phyloP scores from a whole-genome alignment of 1,284 basidiomycete species.

The Phaffia rhodozyma region DNA sequence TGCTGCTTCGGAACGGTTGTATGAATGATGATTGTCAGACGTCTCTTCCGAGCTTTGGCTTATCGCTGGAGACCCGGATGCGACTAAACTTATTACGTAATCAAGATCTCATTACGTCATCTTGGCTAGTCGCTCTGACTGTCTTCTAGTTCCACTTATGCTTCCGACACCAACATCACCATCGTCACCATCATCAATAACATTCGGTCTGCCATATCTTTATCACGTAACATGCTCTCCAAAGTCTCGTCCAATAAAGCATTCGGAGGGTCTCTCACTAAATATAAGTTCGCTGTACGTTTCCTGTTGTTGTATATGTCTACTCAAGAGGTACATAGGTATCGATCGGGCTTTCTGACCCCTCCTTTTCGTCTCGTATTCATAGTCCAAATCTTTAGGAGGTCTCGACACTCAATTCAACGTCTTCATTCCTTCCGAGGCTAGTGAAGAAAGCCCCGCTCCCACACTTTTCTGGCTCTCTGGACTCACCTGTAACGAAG shows the following conservation, averaged over 20 bases:
- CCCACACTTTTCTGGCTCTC: slow-evolving; percentile 84
- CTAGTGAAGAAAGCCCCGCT: slow-evolving; percentile 44
- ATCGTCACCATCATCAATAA: too few relatives aligned
- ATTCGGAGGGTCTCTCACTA: slow-evolving; percentile 64
- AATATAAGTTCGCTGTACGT: slow-evolving; percentile 72
- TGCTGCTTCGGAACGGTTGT: too few relatives aligned
- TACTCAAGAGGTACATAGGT: background rate
- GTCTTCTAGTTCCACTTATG: too few relatives aligned
- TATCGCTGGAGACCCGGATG: too few relatives aligned
- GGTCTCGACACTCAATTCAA: slow-evolving; percentile 75
- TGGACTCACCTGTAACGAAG: slow-evolving; percentile 90
- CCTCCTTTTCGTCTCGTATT: background rate
- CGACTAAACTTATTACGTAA: too few relatives aligned
- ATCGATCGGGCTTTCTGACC: background rate
- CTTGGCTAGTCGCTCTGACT: too few relatives aligned
- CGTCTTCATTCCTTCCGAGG: slow-evolving; percentile 67
- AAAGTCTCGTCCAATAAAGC: slow-evolving; percentile 64
- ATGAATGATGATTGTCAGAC: background rate
- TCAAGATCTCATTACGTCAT: too few relatives aligned
- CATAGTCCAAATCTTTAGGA: slow-evolving; percentile 57
- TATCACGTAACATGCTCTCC: too few relatives aligned
- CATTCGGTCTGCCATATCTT: too few relatives aligned
- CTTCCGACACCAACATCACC: too few relatives aligned
- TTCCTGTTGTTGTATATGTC: background rate
- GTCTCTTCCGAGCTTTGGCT: background rate